phyloP scores from a whole-genome alignment of 345 rosid species.

The Eucalyptus regnans region DNA sequence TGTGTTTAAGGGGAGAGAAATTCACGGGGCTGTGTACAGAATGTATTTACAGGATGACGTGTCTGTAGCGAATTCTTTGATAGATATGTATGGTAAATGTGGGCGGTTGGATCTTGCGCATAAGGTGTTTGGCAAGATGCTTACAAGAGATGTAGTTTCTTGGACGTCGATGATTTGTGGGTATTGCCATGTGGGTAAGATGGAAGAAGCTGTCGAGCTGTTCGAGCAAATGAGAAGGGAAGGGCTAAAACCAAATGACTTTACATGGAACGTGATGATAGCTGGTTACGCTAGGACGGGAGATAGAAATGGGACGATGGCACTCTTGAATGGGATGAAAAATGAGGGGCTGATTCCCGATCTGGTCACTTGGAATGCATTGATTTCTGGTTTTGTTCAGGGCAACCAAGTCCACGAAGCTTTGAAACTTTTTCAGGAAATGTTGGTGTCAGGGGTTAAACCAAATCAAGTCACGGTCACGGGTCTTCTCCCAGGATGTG shows the following conservation, averaged over 20 bases:
- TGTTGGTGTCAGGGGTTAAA: constrained; percentile 17
- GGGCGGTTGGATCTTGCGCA: constrained; percentile 13
- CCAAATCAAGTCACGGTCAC: constrained; percentile 31
- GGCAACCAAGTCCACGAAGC: constrained; percentile 22
- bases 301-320: constrained; percentile 12
- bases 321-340: constrained; percentile 17
- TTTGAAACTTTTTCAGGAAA: constrained; percentile 9
- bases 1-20: constrained; percentile 23
- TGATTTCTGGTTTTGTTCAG: constrained; percentile 42
- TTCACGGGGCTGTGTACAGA: constrained; percentile 10
- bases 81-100: constrained; percentile 30
- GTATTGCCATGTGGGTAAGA: constrained; percentile 18
- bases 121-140: constrained; percentile 22
- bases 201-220: constrained; percentile 7
- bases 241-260: constrained; percentile 26
- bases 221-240: constrained; percentile 31
- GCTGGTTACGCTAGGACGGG: constrained; percentile 27
- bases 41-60: constrained; percentile 12
- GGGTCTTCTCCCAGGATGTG: constrained; percentile 40
- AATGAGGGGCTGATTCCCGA: constrained; percentile 27
- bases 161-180: constrained; percentile 51
- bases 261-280: constrained; percentile 33
- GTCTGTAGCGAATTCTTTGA: constrained; percentile 17
- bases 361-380: constrained; percentile 45
- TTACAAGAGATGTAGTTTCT: constrained; percentile 18